Base-by-base conservation (phyloP, 2,329 filamentous ascomycete genomes). In the Ceratocystis cubensis region DNA sequence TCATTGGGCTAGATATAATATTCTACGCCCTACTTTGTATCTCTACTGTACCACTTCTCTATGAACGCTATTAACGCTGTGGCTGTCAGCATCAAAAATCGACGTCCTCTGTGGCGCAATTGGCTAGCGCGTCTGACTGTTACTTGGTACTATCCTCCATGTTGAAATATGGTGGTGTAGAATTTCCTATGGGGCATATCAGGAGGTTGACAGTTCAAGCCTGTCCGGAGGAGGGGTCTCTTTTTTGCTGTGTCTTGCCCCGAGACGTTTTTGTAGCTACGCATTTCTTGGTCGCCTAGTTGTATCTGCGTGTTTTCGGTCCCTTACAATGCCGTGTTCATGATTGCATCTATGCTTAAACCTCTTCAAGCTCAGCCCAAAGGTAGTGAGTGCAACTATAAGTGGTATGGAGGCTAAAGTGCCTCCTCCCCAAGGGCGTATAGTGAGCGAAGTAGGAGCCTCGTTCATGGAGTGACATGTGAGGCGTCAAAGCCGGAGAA, bases 121-220 rank as follows among this genome's bases (percentile, higher is more conserved):
- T 81, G 80, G 80, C 78, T 82, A 82, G 80, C 79, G 80, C 80
- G 80, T 82, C 76, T 78, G 80, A 81, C 80, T 82, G 80, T 82
- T 82, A 81, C 63, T 20, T n/a, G 6, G 53, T 2, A 5, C 15
- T 15, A 7, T 15, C 22, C 15, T 53, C 20, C 22, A 50, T 1
- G 13, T 50, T 41, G 1, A 41, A 7, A n/a, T n/a, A 8, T 57
- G 53, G 53, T 4, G 10, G 13, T 13, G 13, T 41, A 57, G 53
- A 7, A 37, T 8, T 15, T n/a, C 17, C 8, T 22, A n/a, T 20
- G 20, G 4, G 28, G 56, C 28, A 33, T 8, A 65, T 61, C 64
- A 65, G 64, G 56, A 65, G 53, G 53, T 65, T 61, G 64, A 65
- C 64, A 65, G 64, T 50, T 65, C 64, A 65, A 61, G 64, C 64